Conservation (phyloP, 2,329 filamentous ascomycete species). For the Cyphellophora europaea region DNA sequence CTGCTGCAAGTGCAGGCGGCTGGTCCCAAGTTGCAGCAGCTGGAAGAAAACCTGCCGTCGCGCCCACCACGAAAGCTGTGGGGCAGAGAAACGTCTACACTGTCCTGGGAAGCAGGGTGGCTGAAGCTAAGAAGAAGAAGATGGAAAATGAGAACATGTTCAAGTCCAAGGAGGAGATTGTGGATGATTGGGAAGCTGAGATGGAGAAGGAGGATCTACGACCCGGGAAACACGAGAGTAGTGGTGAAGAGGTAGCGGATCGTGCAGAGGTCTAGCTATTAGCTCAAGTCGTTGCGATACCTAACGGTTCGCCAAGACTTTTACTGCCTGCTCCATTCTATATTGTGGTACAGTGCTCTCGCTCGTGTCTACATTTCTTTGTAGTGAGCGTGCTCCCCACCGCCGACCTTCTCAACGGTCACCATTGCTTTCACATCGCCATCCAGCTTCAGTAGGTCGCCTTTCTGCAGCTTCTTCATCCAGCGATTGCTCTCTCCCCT, state of each 20-base stretch:
- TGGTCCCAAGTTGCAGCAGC: conserved; percentile 43
- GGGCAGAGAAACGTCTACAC: conserved; percentile 22
- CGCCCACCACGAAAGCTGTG: conserved; percentile 31
- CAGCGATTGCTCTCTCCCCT: conserved; percentile 38
- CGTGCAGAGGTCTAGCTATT: no score
- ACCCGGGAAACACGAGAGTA: no score
- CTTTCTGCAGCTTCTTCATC: conserved; percentile 37
- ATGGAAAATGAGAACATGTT: conserved; percentile 29
- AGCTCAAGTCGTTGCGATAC: no score
- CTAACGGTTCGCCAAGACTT: no score
- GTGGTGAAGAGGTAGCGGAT: no score
- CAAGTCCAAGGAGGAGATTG: conserved; percentile 23
- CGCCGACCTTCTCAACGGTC: conserved; percentile 16
- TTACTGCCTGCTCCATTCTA: no score
- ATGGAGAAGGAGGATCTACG: conserved; percentile 36
- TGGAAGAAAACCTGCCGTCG: conserved; percentile 37
- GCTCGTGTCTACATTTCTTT: no score
- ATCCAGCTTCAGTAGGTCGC: conserved; percentile 26
- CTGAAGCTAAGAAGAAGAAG: conserved; percentile 25
- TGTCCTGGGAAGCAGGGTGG: conserved; percentile 22
- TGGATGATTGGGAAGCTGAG: conserved; percentile 38
- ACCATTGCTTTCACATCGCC: conserved; percentile 11
- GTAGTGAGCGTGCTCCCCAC: no score
- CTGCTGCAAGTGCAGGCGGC: conserved; percentile 27
- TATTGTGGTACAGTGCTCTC: no score